These are phyloP conservation scores for Beauveria sp. DNA, from an alignment of 2,329 filamentous ascomycete genomes.

Conservation along the genomic window DNA sequence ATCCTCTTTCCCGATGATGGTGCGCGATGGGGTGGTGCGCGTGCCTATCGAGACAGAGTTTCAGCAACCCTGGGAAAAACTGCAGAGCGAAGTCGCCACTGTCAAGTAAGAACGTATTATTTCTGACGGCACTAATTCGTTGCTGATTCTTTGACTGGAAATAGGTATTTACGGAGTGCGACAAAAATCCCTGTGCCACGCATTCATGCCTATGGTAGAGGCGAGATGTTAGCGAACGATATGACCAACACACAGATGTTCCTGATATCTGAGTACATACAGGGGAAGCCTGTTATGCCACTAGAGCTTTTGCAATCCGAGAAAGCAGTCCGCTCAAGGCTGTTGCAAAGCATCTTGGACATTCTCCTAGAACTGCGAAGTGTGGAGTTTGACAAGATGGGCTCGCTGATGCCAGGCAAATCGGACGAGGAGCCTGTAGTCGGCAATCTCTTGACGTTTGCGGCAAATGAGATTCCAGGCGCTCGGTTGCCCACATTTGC, in stretches of 20 bases:
- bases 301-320: background rate
- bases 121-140: background rate
- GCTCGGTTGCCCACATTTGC: constrained; percentile 9
- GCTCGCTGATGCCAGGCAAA: constrained; percentile 19
- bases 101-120: constrained; percentile 13
- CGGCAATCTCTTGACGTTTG: constrained; percentile 11
- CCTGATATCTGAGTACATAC: constrained; percentile 17
- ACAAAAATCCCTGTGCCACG: constrained; percentile 19
- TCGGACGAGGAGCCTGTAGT: background rate
- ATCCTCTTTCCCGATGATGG: constrained; percentile 4
- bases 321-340: constrained; percentile 5
- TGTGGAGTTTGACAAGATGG: constrained; percentile 17
- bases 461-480: constrained; percentile 17
- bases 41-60: constrained; percentile 18
- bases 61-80: constrained; percentile 18
- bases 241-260: constrained; percentile 13
- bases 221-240: constrained; percentile 2
- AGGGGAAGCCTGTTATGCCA: constrained; percentile 12
- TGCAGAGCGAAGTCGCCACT: constrained; percentile 21
- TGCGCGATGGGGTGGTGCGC: constrained; percentile 18
- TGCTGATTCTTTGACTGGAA: background rate
- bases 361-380: constrained; percentile 18
- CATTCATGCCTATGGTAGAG: constrained; percentile 17
- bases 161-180: constrained; percentile 17
- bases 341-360: constrained; percentile 20